Evolutionary conservation across 768 basidiomycete genomes (phyloP).

Genomic region (Neoboletus brunneissimus): DNA sequence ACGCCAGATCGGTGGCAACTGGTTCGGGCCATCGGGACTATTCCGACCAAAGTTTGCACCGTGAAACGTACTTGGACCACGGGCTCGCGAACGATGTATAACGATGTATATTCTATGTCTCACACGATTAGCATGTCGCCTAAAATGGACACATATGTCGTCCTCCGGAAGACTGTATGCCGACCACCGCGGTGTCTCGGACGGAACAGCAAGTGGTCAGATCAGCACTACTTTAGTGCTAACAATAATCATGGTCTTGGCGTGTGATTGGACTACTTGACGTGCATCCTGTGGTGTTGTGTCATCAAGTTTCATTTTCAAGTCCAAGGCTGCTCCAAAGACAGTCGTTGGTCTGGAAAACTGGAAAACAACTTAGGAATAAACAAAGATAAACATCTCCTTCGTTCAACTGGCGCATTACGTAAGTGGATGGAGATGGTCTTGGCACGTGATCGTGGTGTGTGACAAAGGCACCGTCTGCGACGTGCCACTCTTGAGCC

Average conservation of each 20-base stretch:
- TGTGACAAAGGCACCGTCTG: neutral
- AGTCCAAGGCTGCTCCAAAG: neutral
- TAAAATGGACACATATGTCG: slow-evolving; percentile 6
- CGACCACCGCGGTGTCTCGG: slow-evolving; percentile 10
- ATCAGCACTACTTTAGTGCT: neutral
- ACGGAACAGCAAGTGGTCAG: slow-evolving; percentile 5
- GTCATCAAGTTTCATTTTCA: neutral
- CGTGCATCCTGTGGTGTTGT: neutral
- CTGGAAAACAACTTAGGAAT: too few relatives aligned
- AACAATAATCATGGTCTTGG: neutral
- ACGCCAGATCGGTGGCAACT: slow-evolving; percentile 38
- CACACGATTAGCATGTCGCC: neutral
- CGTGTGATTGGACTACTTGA: neutral
- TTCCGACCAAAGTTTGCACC: slow-evolving; percentile 38
- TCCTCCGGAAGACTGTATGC: neutral
- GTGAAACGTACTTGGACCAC: slow-evolving; percentile 3
- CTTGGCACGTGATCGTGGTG: slow-evolving; percentile 24
- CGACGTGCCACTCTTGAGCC: neutral
- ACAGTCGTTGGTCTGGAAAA: neutral
- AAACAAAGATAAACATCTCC: too few relatives aligned
- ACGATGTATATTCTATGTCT: neutral
- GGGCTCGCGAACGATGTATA: neutral
- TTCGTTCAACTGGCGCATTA: neutral
- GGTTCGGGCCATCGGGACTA: slow-evolving; percentile 47
- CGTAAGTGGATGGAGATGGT: neutral